Conservation (phyloP, 768 basidiomycete genomes). For the Aureoboletus auriporus region DNA sequence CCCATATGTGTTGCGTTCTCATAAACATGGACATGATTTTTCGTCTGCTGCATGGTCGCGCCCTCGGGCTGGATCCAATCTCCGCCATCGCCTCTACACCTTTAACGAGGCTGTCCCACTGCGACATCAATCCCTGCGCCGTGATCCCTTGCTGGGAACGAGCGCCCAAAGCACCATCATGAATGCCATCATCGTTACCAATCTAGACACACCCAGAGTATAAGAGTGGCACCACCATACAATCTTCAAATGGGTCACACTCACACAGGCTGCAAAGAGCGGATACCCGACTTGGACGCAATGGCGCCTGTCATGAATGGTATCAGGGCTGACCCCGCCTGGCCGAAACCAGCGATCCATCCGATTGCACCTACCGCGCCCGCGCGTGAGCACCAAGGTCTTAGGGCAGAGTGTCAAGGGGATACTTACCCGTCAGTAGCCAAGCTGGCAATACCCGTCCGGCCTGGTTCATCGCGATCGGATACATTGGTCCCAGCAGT, state of each 20-base stretch:
- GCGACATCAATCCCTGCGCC: conserved; percentile 14
- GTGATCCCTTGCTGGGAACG: conserved; percentile 31
- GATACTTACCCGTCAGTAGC: conserved; percentile 47
- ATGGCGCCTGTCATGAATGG: conserved; percentile 74
- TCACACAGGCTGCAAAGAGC: conserved; percentile 34
- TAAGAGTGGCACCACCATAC: background rate
- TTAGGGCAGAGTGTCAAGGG: no score
- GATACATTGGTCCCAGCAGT: conserved; percentile 50
- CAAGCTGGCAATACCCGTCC: conserved; percentile 65
- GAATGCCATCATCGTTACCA: conserved; percentile 39
- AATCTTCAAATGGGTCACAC: background rate
- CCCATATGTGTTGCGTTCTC: no score
- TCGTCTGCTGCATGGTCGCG: no score
- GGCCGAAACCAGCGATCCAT: conserved; percentile 67
- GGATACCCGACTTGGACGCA: conserved; percentile 54
- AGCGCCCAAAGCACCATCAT: conserved; percentile 41
- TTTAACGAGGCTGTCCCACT: background rate
- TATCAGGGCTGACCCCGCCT: conserved; percentile 66
- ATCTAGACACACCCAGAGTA: conserved; percentile 2
- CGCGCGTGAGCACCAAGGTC: background rate
- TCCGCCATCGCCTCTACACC: no score
- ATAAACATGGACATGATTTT: no score
- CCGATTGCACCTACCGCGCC: conserved; percentile 47
- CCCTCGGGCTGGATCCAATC: no score
- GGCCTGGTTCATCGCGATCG: conserved; percentile 64